Evolutionary conservation across 2,329 filamentous ascomycete species (phyloP).

Genomic region (Chaetomiaceae sp.): DNA sequence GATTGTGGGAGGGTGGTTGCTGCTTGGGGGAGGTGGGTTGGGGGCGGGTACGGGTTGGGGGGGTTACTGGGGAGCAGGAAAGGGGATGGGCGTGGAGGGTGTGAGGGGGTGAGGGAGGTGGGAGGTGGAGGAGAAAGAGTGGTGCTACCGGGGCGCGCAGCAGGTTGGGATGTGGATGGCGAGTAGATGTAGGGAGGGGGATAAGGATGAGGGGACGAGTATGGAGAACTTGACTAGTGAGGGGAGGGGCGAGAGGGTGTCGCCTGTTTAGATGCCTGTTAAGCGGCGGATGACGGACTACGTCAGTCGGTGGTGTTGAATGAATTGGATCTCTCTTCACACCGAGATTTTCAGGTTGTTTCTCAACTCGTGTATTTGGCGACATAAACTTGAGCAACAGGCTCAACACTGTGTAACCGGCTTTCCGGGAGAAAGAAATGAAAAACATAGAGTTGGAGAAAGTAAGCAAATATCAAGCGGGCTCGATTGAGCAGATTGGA

Average conservation of each 20-base stretch:
- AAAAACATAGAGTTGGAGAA: no score
- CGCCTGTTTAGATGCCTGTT: conserved; percentile 10
- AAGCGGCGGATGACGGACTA: no score
- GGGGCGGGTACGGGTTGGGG: neutral
- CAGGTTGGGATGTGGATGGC: conserved; percentile 19
- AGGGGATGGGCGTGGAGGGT: neutral
- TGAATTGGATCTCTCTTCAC: no score
- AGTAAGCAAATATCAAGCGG: no score
- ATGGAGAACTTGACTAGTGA: conserved; percentile 43
- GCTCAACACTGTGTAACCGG: no score
- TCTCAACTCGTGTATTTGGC: no score
- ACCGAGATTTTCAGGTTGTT: no score
- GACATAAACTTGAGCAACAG: no score
- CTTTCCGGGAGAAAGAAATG: no score
- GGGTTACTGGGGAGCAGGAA: conserved; percentile 4
- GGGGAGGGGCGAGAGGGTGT: conserved; percentile 28
- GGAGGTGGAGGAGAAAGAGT: neutral
- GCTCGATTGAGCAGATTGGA: no score
- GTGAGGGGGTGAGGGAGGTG: neutral
- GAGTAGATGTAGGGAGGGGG: conserved; percentile 33
- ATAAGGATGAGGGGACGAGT: conserved; percentile 40
- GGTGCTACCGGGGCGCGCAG: no score
- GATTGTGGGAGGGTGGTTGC: neutral
- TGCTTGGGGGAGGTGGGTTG: neutral
- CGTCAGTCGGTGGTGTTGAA: no score